Conservation (phyloP, 2,329 filamentous ascomycete species). For the Trichoderma gracile region DNA sequence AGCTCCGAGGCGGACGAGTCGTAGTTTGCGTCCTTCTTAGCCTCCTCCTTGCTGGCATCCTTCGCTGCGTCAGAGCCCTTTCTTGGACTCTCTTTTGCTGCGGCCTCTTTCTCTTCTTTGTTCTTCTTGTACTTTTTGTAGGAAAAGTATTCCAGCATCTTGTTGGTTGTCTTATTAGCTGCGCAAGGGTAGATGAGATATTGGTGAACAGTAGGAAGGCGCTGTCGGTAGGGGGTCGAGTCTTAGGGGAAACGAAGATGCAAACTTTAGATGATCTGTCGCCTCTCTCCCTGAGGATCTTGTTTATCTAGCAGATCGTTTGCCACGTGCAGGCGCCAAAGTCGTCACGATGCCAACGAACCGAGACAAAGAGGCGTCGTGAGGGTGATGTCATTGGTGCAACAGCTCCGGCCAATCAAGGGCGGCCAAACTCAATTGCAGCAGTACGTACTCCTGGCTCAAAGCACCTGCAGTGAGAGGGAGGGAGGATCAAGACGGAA, state of each 20-base stretch:
- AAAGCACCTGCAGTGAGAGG: neutral
- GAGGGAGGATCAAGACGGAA: neutral
- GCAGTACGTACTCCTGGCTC: neutral
- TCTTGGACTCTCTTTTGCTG: slow-evolving; percentile 35
- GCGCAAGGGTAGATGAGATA: neutral
- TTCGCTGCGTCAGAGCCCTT: slow-evolving; percentile 20
- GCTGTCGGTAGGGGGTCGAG: neutral
- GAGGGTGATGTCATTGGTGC: slow-evolving; percentile 26
- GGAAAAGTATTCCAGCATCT: slow-evolving; percentile 64
- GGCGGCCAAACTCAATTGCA: neutral
- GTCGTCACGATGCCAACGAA: slow-evolving; percentile 4
- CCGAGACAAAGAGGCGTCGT: neutral
- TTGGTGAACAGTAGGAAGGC: too few relatives aligned
- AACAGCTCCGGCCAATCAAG: slow-evolving; percentile 13
- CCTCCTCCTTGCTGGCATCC: neutral
- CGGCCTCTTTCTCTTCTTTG: slow-evolving; percentile 42
- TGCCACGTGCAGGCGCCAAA: slow-evolving; percentile 22
- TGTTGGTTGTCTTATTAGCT: slow-evolving; percentile 26
- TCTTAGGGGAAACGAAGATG: neutral
- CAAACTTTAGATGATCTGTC: neutral
- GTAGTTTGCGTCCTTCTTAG: slow-evolving; percentile 26
- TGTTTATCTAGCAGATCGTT: neutral
- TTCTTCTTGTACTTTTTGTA: slow-evolving; percentile 65
- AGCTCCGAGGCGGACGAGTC: slow-evolving; percentile 35
- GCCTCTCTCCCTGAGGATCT: neutral